These are phyloP conservation scores for Lipomyces anomalus DNA, from an alignment of 805 yeast species.

Conservation along the genomic window DNA sequence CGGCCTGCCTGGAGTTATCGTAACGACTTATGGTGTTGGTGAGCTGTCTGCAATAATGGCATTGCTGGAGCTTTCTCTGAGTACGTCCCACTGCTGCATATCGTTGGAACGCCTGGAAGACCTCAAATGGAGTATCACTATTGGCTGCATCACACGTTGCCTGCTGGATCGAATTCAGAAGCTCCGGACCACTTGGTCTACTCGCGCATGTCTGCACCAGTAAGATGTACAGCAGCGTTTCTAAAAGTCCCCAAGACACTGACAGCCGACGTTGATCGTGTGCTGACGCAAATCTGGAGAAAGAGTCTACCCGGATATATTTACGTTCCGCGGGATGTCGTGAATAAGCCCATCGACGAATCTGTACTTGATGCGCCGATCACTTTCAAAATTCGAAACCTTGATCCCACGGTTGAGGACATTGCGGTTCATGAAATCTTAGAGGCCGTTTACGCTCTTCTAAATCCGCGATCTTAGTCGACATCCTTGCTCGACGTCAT, in stretches of 20 bases:
- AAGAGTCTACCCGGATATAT: constrained; percentile 76
- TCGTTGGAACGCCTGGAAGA: constrained; percentile 68
- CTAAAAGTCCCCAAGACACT: constrained; percentile 44
- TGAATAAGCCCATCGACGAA: constrained; percentile 25
- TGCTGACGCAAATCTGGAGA: constrained; percentile 49
- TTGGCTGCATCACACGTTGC: constrained; percentile 38
- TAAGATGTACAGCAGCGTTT: constrained; percentile 52
- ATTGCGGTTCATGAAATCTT: constrained; percentile 44
- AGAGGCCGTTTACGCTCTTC: constrained; percentile 46
- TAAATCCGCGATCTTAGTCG: constrained; percentile 65
- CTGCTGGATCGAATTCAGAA: constrained; percentile 30
- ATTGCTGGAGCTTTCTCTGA: constrained; percentile 80
- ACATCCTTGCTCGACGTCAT: constrained; percentile 62
- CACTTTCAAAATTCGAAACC: constrained; percentile 30
- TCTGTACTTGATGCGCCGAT: constrained; percentile 36
- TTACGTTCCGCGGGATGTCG: constrained; percentile 53
- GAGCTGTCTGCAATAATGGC: constrained; percentile 75
- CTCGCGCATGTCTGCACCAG: constrained; percentile 53
- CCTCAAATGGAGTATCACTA: constrained; percentile 34
- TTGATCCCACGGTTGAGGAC: constrained; percentile 29
- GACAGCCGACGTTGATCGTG: constrained; percentile 59
- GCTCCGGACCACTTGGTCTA: constrained; percentile 64
- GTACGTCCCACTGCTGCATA: constrained; percentile 69
- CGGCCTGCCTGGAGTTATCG: constrained; percentile 58
- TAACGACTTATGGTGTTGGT: constrained; percentile 85